Evolutionary conservation across 768 basidiomycete genomes (phyloP).

Genomic region (Boletus sp.): DNA sequence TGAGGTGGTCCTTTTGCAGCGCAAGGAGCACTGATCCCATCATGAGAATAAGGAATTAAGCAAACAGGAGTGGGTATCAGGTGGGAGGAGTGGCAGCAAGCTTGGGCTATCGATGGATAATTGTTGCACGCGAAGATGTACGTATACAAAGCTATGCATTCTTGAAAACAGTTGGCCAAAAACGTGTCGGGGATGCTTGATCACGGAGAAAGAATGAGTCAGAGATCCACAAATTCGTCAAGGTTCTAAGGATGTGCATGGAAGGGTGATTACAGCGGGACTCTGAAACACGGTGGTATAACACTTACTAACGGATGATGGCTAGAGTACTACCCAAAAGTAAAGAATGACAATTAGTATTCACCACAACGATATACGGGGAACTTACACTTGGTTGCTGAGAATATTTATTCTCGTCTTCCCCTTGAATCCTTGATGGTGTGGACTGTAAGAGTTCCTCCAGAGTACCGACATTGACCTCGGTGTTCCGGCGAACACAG

Average conservation of each 20-base stretch:
- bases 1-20: neutral
- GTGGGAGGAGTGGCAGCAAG: neutral
- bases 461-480: constrained; percentile 4
- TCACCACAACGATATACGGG: neutral
- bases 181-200: neutral
- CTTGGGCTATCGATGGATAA: neutral
- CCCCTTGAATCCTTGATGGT: neutral
- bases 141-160: neutral
- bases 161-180: neutral
- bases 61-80: neutral
- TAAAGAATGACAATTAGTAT: neutral
- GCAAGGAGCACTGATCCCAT: neutral
- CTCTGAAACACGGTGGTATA: neutral
- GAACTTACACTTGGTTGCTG: constrained; percentile 20
- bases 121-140: neutral
- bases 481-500: constrained; percentile 10
- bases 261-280: neutral
- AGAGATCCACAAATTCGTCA: constrained; percentile 23
- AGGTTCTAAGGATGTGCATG: constrained; percentile 14
- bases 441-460: constrained; percentile 2
- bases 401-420: constrained; percentile 6
- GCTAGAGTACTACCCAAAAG: constrained; percentile 20
- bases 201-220: neutral
- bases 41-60: neutral
- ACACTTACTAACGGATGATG: constrained; percentile 21